Conservation (phyloP, 495 filamentous ascomycete genomes). For the Xylaria curta region DNA sequence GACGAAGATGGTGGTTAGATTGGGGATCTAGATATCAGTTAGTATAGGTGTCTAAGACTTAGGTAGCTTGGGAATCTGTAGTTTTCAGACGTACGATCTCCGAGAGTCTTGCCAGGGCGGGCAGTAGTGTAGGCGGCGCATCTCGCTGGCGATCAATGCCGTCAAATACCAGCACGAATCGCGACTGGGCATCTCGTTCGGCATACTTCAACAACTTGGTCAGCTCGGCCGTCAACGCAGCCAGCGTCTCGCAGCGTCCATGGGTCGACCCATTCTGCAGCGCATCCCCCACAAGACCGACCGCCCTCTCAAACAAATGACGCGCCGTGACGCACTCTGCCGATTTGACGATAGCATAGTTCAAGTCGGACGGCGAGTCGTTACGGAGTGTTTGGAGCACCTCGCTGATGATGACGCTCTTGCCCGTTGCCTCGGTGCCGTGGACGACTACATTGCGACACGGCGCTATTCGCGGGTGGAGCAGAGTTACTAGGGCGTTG, state of each 20-base stretch:
- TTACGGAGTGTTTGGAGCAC: slow-evolving; percentile 54
- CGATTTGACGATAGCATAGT: slow-evolving; percentile 76
- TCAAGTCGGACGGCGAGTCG: slow-evolving; percentile 40
- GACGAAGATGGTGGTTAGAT: slow-evolving; percentile 78
- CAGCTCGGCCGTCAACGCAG: slow-evolving; percentile 73
- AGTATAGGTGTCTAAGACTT: slow-evolving; percentile 10
- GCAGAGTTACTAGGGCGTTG: slow-evolving; percentile 64
- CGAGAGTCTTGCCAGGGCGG: slow-evolving; percentile 79
- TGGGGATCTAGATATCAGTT: slow-evolving; percentile 68
- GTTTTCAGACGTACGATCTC: slow-evolving; percentile 65
- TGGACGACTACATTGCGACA: slow-evolving; percentile 73
- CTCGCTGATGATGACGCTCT: slow-evolving; percentile 70
- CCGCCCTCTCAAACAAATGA: slow-evolving; percentile 78
- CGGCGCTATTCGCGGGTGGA: slow-evolving; percentile 56
- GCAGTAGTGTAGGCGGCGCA: slow-evolving; percentile 76
- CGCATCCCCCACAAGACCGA: slow-evolving; percentile 60
- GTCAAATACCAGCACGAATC: slow-evolving; percentile 85
- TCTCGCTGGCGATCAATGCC: slow-evolving; percentile 90
- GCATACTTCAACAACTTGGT: slow-evolving; percentile 60
- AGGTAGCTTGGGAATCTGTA: background rate
- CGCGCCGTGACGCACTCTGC: slow-evolving; percentile 88
- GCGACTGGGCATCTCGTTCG: slow-evolving; percentile 36
- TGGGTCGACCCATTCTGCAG: slow-evolving; percentile 46
- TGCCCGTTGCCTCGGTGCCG: slow-evolving; percentile 92
- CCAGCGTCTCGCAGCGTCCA: slow-evolving; percentile 76